Evolutionary conservation across 768 basidiomycete species (phyloP).

Genomic region (Boletales sp.): DNA sequence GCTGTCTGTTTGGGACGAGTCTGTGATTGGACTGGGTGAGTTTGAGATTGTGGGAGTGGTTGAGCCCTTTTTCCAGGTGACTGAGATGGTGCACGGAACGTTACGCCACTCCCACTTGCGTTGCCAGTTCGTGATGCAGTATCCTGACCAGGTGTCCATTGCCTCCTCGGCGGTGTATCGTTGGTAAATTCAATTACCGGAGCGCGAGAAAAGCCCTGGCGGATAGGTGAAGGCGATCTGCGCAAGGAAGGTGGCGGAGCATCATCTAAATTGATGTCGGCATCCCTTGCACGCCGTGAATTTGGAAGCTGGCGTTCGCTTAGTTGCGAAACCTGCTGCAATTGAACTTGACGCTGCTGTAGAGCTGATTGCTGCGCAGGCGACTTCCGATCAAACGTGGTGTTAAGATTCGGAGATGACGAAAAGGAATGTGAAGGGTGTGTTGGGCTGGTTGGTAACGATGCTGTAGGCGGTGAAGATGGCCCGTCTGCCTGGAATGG

Average conservation of each 20-base stretch:
- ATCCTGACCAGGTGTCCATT: constrained; percentile 25
- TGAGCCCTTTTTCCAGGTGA: constrained; percentile 17
- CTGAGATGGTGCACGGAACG: constrained; percentile 8
- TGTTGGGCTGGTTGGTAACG: constrained; percentile 24
- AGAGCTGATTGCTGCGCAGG: constrained; percentile 12
- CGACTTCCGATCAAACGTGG: constrained; percentile 22
- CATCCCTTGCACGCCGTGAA: constrained; percentile 17
- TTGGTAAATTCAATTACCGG: constrained; percentile 29
- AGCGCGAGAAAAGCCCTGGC: constrained; percentile 13
- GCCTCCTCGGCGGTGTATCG: constrained; percentile 25
- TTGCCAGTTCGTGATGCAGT: constrained; percentile 11
- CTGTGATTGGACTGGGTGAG: constrained; percentile 1
- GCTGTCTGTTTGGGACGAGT: constrained; percentile 26
- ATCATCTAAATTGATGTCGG: constrained; percentile 38
- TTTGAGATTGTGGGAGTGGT: neutral
- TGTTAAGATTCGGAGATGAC: constrained; percentile 17
- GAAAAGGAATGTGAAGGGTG: constrained; percentile 10
- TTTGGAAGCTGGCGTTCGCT: constrained; percentile 25
- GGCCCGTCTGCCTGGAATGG: constrained; percentile 10
- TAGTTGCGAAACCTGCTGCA: constrained; percentile 14
- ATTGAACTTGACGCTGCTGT: constrained; percentile 8
- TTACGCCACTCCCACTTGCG: constrained; percentile 5
- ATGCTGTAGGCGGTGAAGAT: constrained; percentile 8
- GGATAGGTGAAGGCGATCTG: constrained; percentile 31
- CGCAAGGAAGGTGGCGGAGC: constrained; percentile 41